Base-by-base conservation (phyloP, 495 filamentous ascomycete species). In the Aspergillus affinis region DNA sequence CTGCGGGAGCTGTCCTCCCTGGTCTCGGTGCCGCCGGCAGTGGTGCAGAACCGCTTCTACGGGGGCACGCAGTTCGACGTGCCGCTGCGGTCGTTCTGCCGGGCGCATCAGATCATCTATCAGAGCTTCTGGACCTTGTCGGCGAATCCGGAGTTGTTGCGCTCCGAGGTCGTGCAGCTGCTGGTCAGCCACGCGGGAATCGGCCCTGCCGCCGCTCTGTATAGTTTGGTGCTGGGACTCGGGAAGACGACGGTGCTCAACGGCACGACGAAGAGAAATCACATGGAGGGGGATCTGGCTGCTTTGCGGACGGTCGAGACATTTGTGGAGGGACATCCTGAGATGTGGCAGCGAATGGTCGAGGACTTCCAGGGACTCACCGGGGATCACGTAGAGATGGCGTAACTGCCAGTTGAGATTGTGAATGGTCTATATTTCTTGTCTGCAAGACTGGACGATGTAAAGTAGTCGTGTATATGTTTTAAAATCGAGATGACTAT, bases 51-150 rank as follows among this genome's bases (percentile, higher is more conserved):
- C 68, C 82, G 89, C 5, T 90, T 93, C 69, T 82, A 87, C 58
- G 72, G 73, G 2, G 76, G 71, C 2, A 88, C 83, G 4, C 59
- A 67, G 6, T 93, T 83, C 69, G 91, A 93, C 58, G 67, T 76
- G 1, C 69, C 76, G 2, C 61, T 92, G 8, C 81, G 90, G 10
- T 66, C 67, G 0, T 93, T 86, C 68, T 91, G 88, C 65, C 72
- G 76, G 15, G 78, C 82, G 36, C 72, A 81, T 7, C 76, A 75
- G 23, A 85, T 90, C 44, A 67, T 80, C 17, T 93, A 91, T 66
- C 89, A 93, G 69, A 81, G 84, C 20, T 93, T 92, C 73, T 92
- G 90, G 90, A 92, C 88, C 1, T 66, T 94, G 68, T 89, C 84
- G 0, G 91, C 82, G 0, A 93, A 94, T 62, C 83, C 78, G 10